These are phyloP conservation scores for Lentithecium fluviatile DNA, from an alignment of 495 filamentous ascomycete species.

Conservation along the genomic window DNA sequence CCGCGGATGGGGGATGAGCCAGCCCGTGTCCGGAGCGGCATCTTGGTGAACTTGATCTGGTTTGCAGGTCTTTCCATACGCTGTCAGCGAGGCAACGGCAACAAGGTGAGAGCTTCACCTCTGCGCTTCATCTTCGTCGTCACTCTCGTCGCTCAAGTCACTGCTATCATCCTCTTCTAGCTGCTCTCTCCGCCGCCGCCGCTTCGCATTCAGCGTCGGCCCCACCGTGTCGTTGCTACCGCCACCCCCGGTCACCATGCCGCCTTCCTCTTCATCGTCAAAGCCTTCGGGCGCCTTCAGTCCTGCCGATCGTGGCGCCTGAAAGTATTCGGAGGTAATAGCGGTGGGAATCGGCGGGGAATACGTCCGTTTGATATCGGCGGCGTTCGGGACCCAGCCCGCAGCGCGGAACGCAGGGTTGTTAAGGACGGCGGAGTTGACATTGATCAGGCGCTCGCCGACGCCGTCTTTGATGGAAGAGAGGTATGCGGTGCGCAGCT, in stretches of 20 bases:
- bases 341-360: slow-evolving; percentile 95
- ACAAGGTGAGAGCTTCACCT: background rate
- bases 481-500: slow-evolving; percentile 87
- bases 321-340: slow-evolving; percentile 86
- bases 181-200: slow-evolving; percentile 63
- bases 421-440: slow-evolving; percentile 87
- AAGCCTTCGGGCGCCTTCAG: slow-evolving; percentile 53
- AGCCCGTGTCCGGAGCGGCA: slow-evolving; percentile 82
- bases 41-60: slow-evolving; percentile 91
- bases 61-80: slow-evolving; percentile 54
- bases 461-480: slow-evolving; percentile 90
- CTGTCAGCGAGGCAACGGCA: background rate
- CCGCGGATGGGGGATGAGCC: slow-evolving; percentile 82
- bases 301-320: slow-evolving; percentile 58
- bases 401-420: slow-evolving; percentile 93
- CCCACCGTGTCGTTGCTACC: slow-evolving; percentile 70
- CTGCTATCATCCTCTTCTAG: slow-evolving; percentile 96
- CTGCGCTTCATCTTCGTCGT: slow-evolving; percentile 73
- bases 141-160: slow-evolving; percentile 93
- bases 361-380: slow-evolving; percentile 84
- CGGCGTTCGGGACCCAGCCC: slow-evolving; percentile 78
- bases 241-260: slow-evolving; percentile 73
- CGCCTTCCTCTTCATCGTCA: slow-evolving; percentile 78
- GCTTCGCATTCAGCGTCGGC: slow-evolving; percentile 53
- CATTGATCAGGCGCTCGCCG: slow-evolving; percentile 88